Conservation (phyloP, 2,329 filamentous ascomycete species). For the Aspergillus sp. region DNA sequence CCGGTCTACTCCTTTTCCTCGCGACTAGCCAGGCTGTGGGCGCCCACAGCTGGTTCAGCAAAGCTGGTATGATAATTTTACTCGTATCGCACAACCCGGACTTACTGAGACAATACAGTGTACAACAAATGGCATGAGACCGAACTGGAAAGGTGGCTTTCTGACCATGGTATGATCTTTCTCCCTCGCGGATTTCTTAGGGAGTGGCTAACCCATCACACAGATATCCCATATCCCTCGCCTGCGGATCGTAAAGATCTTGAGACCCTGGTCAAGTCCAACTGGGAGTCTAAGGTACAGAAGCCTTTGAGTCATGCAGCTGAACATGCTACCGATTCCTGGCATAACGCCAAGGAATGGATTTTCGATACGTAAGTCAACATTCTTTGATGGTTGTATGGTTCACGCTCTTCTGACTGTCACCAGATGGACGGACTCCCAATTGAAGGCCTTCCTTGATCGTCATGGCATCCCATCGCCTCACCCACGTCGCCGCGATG, state of each 20-base stretch:
- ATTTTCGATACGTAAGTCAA: conserved; percentile 71
- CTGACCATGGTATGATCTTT: conserved; percentile 62
- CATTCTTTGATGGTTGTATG: neutral
- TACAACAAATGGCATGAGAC: conserved; percentile 99
- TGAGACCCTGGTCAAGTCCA: conserved; percentile 81
- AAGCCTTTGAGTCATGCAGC: conserved; percentile 72
- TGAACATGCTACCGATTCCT: conserved; percentile 70
- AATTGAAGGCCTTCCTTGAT: conserved; percentile 90
- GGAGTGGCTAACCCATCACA: conserved; percentile 1
- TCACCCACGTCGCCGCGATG: conserved; percentile 82
- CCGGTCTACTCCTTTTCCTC: conserved; percentile 68
- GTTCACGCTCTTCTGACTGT: conserved; percentile 2
- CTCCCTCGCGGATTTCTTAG: neutral
- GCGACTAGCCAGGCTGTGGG: conserved; percentile 64
- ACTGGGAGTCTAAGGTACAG: conserved; percentile 81
- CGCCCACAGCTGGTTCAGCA: conserved; percentile 82
- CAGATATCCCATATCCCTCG: conserved; percentile 79
- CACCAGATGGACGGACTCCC: conserved; percentile 81
- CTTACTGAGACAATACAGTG: conserved; percentile 50
- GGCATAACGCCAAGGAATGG: conserved; percentile 77
- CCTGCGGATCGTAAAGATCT: conserved; percentile 90
- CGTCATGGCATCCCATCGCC: conserved; percentile 82
- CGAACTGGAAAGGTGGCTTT: conserved; percentile 94
- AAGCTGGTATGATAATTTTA: conserved; percentile 63
- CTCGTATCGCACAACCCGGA: neutral